Evolutionary conservation across 2,329 filamentous ascomycete species (phyloP).

Genomic region (Diaporthe amygdali): DNA sequence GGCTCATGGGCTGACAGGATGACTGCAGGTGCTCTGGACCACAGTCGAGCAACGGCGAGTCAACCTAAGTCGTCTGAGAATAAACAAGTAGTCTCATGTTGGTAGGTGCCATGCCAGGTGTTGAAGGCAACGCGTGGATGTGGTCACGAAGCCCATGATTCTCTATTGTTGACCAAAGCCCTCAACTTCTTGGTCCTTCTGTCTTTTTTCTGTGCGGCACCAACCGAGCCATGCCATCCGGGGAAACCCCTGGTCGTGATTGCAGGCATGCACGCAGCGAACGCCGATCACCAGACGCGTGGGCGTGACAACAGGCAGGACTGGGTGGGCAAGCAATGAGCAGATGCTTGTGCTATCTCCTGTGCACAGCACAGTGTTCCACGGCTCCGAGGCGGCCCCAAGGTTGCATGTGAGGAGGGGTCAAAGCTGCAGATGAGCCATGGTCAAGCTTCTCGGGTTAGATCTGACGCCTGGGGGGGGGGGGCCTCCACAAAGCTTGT

Average conservation of each 20-base stretch:
- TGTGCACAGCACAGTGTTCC: background rate
- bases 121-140: no score
- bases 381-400: background rate
- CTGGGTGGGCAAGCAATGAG: no score
- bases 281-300: background rate
- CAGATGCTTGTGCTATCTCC: background rate
- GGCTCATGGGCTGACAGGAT: background rate
- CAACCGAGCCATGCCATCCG: no score
- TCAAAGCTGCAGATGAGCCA: background rate
- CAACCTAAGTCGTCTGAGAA: no score
- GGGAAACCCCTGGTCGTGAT: background rate
- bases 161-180: no score
- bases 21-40: background rate
- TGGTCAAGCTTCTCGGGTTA: background rate
- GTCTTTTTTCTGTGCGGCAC: no score
- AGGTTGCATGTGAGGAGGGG: background rate
- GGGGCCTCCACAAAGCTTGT: conserved; percentile 12
- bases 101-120: no score
- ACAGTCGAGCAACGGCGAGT: background rate
- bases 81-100: no score
- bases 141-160: no score
- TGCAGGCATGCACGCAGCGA: background rate
- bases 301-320: no score
- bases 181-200: no score
- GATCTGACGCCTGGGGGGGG: background rate